Percentiles rank a stretch among this genome's conserved stretches.
phyloP scores from a whole-genome alignment of 345 rosid genomes.

The Microcos paniculata region DNA sequence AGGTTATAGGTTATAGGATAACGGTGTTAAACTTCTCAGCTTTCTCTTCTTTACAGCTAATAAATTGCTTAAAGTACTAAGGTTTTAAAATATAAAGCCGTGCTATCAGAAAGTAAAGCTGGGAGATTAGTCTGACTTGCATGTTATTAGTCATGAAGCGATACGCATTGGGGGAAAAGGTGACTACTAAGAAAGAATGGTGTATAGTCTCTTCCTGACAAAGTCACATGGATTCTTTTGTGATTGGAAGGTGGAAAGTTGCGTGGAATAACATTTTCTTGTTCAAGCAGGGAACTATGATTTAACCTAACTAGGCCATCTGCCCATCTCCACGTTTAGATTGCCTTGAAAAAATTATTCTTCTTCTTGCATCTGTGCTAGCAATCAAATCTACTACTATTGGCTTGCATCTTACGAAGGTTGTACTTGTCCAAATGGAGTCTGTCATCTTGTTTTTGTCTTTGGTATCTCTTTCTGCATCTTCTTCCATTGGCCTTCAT shows the following conservation, averaged over 20 bases:
- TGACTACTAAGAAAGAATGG: slow-evolving; percentile 16
- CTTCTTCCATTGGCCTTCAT: not conserved
- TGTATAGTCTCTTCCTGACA: slow-evolving; percentile 30
- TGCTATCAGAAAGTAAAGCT: slow-evolving; percentile 17
- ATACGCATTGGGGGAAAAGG: slow-evolving; percentile 23
- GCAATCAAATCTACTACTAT: slow-evolving; percentile 18
- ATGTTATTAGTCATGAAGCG: slow-evolving; percentile 8
- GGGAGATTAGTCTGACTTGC: not conserved
- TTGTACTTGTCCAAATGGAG: slow-evolving; percentile 1
- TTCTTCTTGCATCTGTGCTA: slow-evolving; percentile 5
- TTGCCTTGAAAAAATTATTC: slow-evolving; percentile 14
- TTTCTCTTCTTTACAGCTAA: not conserved
- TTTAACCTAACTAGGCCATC: slow-evolving; percentile 12
- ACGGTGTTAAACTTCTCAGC: not conserved
- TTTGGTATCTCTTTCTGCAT: not conserved
- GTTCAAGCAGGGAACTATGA: slow-evolving; percentile 10
- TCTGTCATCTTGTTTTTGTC: slow-evolving; percentile 8
- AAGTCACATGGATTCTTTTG: slow-evolving; percentile 34
- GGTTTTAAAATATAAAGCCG: not conserved
- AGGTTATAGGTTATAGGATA: not conserved
- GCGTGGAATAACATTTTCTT: slow-evolving; percentile 23
- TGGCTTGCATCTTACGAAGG: not conserved
- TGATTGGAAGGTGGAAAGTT: slow-evolving; percentile 21
- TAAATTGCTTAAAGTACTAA: slow-evolving; percentile 13
- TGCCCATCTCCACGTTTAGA: slow-evolving; percentile 1